Base-by-base conservation (phyloP, 805 yeast species). In the Metschnikowia bowlesiae region DNA sequence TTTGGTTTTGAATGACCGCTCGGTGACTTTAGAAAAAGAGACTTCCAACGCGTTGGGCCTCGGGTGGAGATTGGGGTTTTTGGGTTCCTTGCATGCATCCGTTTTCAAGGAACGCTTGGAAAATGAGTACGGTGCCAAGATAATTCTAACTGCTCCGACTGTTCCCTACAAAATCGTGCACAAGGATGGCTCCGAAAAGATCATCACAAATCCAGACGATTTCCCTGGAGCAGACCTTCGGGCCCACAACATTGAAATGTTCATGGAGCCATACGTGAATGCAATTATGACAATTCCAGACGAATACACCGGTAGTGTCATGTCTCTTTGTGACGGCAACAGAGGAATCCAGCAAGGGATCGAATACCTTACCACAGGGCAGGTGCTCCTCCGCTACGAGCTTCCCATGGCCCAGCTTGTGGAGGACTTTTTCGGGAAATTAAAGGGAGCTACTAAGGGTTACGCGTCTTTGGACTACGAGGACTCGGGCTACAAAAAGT, bases 11-110 rank as follows among this genome's bases (percentile, higher is more conserved):
- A 92, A 92, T 64, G 99, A 92, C 63, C 80, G 97, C 60, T 85
- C 96, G 0, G 98, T 94, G 1, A 82, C 94, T 0, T 74, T 92
- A 46, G 90, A 87, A 60, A 82, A 91, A 59, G 97, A 92, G 60
- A 88, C 96, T 0, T 91, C 97, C 0, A 87, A 84, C 62, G 98
- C 98, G 0, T 73, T 92, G 50, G 99, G 99, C 0, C 94, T 91
- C 62, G 99, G 99, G 34, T 92, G 99, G 99, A 81, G 98, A 67
- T 70, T 92, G 34, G 99, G 99, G 1, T 92, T 92, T 63, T 70
- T 92, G 31, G 99, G 99, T 0, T 89, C 97, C 0, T 69, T 92
- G 33, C 99, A 92, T 71, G 97, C 98, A 0, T 85, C 96, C 8
- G 97, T 92, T 1, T 92, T 92, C 68, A 86, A 87, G 60, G 97